A percentile compares a stretch with the other conserved stretches of the same genome.
These are phyloP conservation scores for Ophiosphaerella narmari DNA, from an alignment of 2,329 filamentous ascomycete species.

Conservation along the genomic window DNA sequence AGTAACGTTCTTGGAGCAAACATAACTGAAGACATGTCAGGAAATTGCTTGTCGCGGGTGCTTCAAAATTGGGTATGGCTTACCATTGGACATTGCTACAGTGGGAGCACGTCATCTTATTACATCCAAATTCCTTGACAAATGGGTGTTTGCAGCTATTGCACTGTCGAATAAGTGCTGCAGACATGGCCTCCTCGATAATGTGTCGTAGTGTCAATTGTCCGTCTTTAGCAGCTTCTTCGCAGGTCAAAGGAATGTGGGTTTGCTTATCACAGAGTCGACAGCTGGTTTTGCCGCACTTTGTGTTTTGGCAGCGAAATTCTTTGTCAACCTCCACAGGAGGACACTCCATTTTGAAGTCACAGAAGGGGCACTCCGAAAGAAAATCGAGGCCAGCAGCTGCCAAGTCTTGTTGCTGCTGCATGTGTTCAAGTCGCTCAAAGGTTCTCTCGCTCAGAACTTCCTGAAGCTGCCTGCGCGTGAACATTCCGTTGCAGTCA, in stretches of 20 bases:
- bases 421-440: constrained; percentile 69
- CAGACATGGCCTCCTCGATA: constrained; percentile 84
- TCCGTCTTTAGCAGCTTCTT: constrained; percentile 65
- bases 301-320: constrained; percentile 71
- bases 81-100: constrained; percentile 61
- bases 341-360: constrained; percentile 75
- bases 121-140: constrained; percentile 79
- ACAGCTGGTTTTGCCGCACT: constrained; percentile 62
- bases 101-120: constrained; percentile 78
- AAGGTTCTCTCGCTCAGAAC: constrained; percentile 64
- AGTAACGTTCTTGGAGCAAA: constrained; percentile 68
- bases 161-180: constrained; percentile 76
- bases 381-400: constrained; percentile 73
- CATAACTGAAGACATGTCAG: constrained; percentile 58
- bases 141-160: constrained; percentile 75
- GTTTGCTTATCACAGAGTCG: constrained; percentile 67
- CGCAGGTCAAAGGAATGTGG: constrained; percentile 74
- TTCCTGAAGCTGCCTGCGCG: constrained; percentile 56
- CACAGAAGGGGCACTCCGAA: constrained; percentile 79
- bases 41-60: neutral
- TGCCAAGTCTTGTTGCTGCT: constrained; percentile 72
- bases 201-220: constrained; percentile 65
- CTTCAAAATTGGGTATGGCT: constrained; percentile 10
- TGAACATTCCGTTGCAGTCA: constrained; percentile 65
- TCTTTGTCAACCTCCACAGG: constrained; percentile 70